phyloP scores from a whole-genome alignment of 2,329 filamentous ascomycete genomes.

The Magnaporthiopsis rhizophila region DNA sequence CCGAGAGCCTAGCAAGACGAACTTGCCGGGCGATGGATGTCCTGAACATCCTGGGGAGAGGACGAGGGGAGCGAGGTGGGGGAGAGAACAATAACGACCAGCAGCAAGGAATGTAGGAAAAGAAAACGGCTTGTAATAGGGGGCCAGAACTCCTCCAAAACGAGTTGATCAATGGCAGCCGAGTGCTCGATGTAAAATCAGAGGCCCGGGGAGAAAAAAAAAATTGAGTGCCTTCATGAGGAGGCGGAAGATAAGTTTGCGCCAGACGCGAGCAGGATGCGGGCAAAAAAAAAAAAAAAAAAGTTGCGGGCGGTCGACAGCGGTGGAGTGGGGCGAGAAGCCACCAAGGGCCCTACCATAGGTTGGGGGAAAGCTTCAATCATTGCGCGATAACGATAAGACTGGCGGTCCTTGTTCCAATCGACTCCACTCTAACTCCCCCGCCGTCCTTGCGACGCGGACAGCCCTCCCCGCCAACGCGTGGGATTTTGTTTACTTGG shows the following conservation, averaged over 20 bases:
- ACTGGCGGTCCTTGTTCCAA: too few species aligned
- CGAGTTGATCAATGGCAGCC: neutral
- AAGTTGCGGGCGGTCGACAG: neutral
- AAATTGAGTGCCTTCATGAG: neutral
- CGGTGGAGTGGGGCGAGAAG: neutral
- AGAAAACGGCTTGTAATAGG: neutral
- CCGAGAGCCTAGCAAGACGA: constrained; percentile 3
- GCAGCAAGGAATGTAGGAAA: neutral
- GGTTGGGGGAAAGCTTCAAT: neutral
- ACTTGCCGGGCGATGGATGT: constrained; percentile 1
- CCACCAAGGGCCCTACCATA: neutral
- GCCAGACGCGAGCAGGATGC: neutral
- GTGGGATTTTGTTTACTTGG: constrained; percentile 9
- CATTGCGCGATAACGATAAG: neutral
- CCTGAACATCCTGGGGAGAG: constrained; percentile 1
- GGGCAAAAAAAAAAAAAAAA: neutral
- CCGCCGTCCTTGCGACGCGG: neutral
- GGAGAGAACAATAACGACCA: neutral
- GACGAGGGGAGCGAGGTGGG: neutral
- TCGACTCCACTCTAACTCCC: too few species aligned
- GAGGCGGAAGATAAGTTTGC: neutral
- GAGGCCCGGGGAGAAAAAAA: neutral
- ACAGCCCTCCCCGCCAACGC: constrained; percentile 6
- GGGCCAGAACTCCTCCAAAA: neutral
- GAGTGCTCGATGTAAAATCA: neutral